These are phyloP conservation scores for Penicillium parvum DNA, from an alignment of 495 filamentous ascomycete species.

Conservation along the genomic window DNA sequence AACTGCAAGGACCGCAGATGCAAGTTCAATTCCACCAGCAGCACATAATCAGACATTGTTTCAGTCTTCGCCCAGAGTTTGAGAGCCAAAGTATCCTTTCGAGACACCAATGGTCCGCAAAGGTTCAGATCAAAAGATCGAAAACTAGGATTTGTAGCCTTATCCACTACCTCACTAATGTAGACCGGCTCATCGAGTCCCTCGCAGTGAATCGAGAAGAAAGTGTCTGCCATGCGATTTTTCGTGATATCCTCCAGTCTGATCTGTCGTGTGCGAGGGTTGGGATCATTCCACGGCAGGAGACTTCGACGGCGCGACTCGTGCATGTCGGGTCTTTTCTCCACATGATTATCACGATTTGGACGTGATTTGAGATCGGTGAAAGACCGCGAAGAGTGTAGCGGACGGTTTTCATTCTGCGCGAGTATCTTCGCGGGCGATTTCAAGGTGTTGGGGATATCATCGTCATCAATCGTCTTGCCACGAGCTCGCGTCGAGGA, in stretches of 20 bases:
- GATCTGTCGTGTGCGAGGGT: constrained; percentile 64
- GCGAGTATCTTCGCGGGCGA: constrained; percentile 65
- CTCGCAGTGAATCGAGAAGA: constrained; percentile 79
- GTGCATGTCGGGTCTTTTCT: constrained; percentile 23
- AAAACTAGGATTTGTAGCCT: constrained; percentile 87
- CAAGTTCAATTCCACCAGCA: constrained; percentile 69
- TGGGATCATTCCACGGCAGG: constrained; percentile 61
- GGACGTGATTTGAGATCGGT: constrained; percentile 53
- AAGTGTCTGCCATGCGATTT: constrained; percentile 75
- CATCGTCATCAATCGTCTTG: constrained; percentile 81
- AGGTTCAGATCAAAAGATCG: constrained; percentile 75
- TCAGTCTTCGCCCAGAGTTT: constrained; percentile 72
- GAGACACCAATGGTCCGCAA: constrained; percentile 61
- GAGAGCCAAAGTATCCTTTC: constrained; percentile 59
- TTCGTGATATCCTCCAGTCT: constrained; percentile 69
- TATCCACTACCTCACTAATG: constrained; percentile 76
- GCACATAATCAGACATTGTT: constrained; percentile 51
- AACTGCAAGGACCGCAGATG: constrained; percentile 71
- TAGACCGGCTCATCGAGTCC: constrained; percentile 71
- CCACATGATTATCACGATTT: constrained; percentile 20
- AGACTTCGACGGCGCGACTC: constrained; percentile 62
- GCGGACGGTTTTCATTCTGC: constrained; percentile 47
- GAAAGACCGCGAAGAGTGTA: constrained; percentile 73
- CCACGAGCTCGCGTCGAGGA: constrained; percentile 51
- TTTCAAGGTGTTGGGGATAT: constrained; percentile 62